Evolutionary conservation across 2,329 filamentous ascomycete genomes (phyloP), one percentile per base, ranked within the genome.

Genomic region (Zymoseptoria crescenta): DNA sequence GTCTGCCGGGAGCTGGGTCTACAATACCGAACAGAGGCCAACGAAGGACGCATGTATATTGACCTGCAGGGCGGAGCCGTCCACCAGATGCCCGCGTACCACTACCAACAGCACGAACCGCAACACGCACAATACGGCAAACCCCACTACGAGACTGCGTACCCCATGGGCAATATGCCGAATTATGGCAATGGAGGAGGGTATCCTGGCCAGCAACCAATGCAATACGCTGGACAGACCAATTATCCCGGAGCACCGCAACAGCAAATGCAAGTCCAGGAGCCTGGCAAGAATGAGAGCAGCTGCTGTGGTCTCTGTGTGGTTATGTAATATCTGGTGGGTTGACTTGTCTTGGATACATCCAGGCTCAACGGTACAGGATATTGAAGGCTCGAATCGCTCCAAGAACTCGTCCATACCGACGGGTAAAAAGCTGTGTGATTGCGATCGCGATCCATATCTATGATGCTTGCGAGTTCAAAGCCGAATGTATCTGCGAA

Each of bases 31-130:
- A 95, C 91, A 1, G 94, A 97, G 77, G 87, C 88, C 54, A 97
- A 99, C 67, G 88, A 87, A 8, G 94, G 94, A 0, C 79, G 91
- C 16, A 92, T 99, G 49, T 96, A 90, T 71, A 84, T 97, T 62
- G 88, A 96, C 71, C 79, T 97, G 64, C 84, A 87, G 65, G 66
- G 63, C 9, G 91, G 91, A 57, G 88, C 86, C 10, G 85, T 83
- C 2, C 79, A 77, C 10, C 66, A 70, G 53, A 68, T 67, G 54
- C 67, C 68, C 13, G 60, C 64, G 24, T 72, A 73, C 64, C 74
- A 81, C 49, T 74, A 78, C 51, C 74, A 79, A 49, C 78, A 80
- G 48, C 64, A 69, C 50, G 65, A 71, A 52, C 69, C 69, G 3
- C 68, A 72, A 58, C 69, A 72, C 48, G 56, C 65, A 51, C 63